A percentile compares a stretch with the other conserved stretches of the same genome.
Evolutionary conservation across 306 rosid species (phyloP).

Genomic region (Gastrolobium bilobum): DNA sequence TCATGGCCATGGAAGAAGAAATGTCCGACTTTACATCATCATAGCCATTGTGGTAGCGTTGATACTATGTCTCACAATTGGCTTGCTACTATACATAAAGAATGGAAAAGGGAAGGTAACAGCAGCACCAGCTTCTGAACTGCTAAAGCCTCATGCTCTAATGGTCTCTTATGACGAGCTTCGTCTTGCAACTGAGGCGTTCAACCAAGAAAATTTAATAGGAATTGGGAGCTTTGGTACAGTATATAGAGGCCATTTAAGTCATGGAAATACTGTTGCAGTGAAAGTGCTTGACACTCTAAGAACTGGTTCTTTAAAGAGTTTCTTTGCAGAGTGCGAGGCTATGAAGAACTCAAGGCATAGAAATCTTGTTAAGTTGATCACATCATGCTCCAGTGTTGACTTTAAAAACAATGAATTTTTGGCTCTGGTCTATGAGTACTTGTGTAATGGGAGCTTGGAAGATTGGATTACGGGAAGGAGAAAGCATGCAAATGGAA

Average conservation of each 20-base stretch:
- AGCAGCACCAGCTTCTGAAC: conserved; percentile 31
- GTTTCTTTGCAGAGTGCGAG: conserved; percentile 83
- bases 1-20: conserved; percentile 41
- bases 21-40: conserved; percentile 39
- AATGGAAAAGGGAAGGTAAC: conserved; percentile 43
- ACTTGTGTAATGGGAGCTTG: conserved; percentile 72
- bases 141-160: conserved; percentile 50
- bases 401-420: conserved; percentile 71
- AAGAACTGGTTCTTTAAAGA: conserved; percentile 61
- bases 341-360: conserved; percentile 72
- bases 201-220: conserved; percentile 57
- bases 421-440: conserved; percentile 77
- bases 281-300: conserved; percentile 73
- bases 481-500: conserved; percentile 57
- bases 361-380: conserved; percentile 71
- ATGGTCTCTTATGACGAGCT: conserved; percentile 70
- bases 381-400: conserved; percentile 81
- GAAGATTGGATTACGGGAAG: conserved; percentile 78
- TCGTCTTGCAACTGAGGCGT: conserved; percentile 66
- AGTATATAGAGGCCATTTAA: conserved; percentile 67
- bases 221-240: conserved; percentile 79
- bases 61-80: conserved; percentile 51
- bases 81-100: conserved; percentile 49
- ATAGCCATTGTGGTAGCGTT: conserved; percentile 41
- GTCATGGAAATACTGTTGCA: conserved; percentile 61